Percentiles rank a stretch among this genome's conserved stretches.
Conservation (phyloP, 768 basidiomycete species). For the Rhodotorula toruloides region DNA sequence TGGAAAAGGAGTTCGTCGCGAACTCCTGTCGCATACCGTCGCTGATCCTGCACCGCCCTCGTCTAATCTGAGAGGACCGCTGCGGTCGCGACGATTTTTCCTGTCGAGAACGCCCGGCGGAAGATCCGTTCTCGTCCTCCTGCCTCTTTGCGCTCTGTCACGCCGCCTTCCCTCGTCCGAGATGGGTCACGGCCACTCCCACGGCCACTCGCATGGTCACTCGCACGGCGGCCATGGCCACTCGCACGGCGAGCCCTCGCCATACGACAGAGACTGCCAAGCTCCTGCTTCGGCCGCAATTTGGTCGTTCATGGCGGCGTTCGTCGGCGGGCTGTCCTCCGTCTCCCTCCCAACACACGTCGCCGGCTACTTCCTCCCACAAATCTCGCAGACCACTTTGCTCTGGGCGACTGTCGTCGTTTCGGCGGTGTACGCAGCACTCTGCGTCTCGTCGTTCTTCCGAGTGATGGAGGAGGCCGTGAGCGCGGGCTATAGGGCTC, state of each 20-base stretch:
- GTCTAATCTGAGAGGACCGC: too few species aligned
- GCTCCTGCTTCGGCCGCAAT: constrained; percentile 5
- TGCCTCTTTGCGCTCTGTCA: background rate
- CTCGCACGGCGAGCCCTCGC: constrained; percentile 2
- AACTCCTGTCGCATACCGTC: too few species aligned
- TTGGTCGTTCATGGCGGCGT: background rate
- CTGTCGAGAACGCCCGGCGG: too few species aligned
- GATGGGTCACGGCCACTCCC: background rate
- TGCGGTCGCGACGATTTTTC: too few species aligned
- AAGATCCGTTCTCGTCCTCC: background rate
- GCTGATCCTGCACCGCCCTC: too few species aligned
- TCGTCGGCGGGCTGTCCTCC: constrained; percentile 15
- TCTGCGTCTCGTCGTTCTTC: background rate
- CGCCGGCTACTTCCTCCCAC: constrained; percentile 16
- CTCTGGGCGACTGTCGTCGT: constrained; percentile 3
- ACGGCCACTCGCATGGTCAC: constrained; percentile 1
- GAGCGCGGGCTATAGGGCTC: background rate
- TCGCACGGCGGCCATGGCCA: constrained; percentile 14
- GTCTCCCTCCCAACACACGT: constrained; percentile 26
- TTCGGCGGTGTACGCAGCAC: background rate
- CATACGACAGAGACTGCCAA: constrained; percentile 5
- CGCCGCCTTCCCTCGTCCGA: too few species aligned
- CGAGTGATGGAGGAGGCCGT: background rate
- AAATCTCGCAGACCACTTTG: constrained; percentile 1
- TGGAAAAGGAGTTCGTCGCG: too few species aligned